These are phyloP conservation scores for Leishmania amazonensis DNA, from an alignment of 208 protist genomes.

Conservation along the genomic window DNA sequence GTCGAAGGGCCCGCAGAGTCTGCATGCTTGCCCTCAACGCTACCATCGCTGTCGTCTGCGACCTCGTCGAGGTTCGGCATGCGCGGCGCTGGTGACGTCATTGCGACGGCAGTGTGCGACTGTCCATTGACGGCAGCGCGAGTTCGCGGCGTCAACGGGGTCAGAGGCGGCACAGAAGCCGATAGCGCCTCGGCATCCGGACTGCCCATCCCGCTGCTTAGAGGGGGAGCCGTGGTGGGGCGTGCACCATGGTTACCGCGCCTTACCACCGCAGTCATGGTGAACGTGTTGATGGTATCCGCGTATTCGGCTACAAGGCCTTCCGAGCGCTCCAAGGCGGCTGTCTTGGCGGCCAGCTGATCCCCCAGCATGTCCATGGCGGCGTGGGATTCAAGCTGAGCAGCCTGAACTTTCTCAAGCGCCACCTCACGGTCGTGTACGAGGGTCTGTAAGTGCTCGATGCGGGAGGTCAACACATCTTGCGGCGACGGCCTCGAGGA, in stretches of 20 bases:
- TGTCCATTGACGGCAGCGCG: neutral
- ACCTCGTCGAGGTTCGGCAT: slow-evolving; percentile 6
- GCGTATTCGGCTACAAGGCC: slow-evolving; percentile 25
- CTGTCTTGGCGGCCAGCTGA: slow-evolving; percentile 12
- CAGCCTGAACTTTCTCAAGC: slow-evolving; percentile 20
- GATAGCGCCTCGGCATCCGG: neutral
- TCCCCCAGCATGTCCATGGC: slow-evolving; percentile 21
- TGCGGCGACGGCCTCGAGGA: slow-evolving; percentile 3
- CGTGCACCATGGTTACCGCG: neutral
- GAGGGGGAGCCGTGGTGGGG: neutral
- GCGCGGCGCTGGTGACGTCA: slow-evolving; percentile 14
- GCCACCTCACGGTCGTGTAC: slow-evolving; percentile 35
- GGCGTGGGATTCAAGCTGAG: slow-evolving; percentile 11
- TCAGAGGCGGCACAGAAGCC: neutral
- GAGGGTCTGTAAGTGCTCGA: slow-evolving; percentile 37
- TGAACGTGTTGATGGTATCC: slow-evolving; percentile 14
- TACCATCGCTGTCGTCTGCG: neutral
- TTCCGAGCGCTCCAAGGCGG: slow-evolving; percentile 17
- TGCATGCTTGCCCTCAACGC: neutral
- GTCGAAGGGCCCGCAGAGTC: neutral
- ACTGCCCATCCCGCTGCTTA: neutral
- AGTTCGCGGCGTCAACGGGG: neutral
- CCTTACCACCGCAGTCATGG: neutral
- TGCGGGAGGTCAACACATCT: slow-evolving; percentile 25
- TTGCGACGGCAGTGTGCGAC: neutral